Base-by-base conservation (phyloP, 1,139 yeast genomes). In the Nematodospora anomalae region DNA sequence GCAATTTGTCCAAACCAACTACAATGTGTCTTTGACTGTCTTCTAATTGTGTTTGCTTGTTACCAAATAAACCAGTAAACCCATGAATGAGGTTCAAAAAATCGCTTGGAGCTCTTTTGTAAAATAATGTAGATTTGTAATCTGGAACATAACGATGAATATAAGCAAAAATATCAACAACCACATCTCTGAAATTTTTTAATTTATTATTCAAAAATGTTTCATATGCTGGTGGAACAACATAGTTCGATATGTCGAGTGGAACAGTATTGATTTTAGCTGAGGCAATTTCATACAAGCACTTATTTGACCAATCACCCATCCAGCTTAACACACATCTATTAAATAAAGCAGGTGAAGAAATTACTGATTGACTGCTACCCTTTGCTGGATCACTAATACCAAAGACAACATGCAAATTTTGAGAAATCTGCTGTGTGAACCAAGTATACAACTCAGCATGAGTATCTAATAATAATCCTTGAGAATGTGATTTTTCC, bases 301-400 rank as follows among this genome's bases (percentile, higher is more conserved):
- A 64, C 0, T 49, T 44, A 6, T 53, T 49, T 0, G 82, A 68
- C 97, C 97, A 90, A 40, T 80, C 79, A 3, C 96, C 96, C 83
- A 88, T 81, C 90, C 95, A 88, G 52, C 83, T 80, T 28, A 90
- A 61, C 3, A 88, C 95, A 64, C 97, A 92, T 52, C 98, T 70
- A 53, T 92, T 92, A 60, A 88, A 83, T 26, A 92, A 63, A 0
- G 98, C 97, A 0, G 97, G 96, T 0, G 97, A 90, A 0, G 90
- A 71, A 4, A 83, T 71, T 3, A 81, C 72, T 12, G 62, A 59
- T 2, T 64, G 55, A 22, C 49, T 58, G 1, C 62, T 51, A 1
- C 60, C 60, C 20, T 60, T 58, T 4, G 65, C 60, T 3, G 82
- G 74, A 9, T 82, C 83, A 42, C 79, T 76, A 49, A 88, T 74